Evolutionary conservation across 352 stramenopile genomes (phyloP).

Genomic region (Blastocystis sp.): DNA sequence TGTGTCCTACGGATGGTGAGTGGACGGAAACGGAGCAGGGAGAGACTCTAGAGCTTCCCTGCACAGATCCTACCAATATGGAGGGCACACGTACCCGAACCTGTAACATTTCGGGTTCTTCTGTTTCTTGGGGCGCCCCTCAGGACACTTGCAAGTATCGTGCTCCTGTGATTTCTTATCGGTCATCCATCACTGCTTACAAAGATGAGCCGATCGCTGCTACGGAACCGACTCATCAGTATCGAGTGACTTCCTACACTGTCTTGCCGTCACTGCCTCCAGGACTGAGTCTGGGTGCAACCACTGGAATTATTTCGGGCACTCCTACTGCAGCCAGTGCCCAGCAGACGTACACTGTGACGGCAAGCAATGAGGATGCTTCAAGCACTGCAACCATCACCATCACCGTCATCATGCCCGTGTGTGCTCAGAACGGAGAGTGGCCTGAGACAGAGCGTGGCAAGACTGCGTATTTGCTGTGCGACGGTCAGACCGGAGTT

Average conservation of each 20-base stretch:
- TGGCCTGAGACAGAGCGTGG: conserved; percentile 33
- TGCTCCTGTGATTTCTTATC: conserved; percentile 10
- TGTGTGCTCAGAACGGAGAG: conserved; percentile 15
- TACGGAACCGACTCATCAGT: conserved; percentile 45
- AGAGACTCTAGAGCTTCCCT: background rate
- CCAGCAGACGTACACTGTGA: conserved; percentile 14
- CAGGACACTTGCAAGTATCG: conserved; percentile 36
- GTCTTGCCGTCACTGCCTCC: conserved; percentile 25
- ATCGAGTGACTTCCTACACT: conserved; percentile 9
- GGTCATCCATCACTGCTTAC: conserved; percentile 24
- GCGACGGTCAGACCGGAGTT: conserved; percentile 23
- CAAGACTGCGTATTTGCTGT: conserved; percentile 26
- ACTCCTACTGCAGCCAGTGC: background rate
- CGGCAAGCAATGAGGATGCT: conserved; percentile 1
- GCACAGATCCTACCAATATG: conserved; percentile 28
- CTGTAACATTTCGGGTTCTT: background rate
- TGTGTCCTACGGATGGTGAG: conserved; percentile 24
- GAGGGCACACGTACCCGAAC: conserved; percentile 37
- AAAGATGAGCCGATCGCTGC: conserved; percentile 46
- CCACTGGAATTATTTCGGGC: conserved; percentile 24
- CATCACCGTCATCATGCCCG: conserved; percentile 2
- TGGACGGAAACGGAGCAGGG: conserved; percentile 46
- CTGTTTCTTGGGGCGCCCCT: background rate
- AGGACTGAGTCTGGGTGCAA: background rate
- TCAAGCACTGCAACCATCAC: background rate